phyloP scores from a whole-genome alignment of 495 filamentous ascomycete species.

The Tuber brumale region DNA sequence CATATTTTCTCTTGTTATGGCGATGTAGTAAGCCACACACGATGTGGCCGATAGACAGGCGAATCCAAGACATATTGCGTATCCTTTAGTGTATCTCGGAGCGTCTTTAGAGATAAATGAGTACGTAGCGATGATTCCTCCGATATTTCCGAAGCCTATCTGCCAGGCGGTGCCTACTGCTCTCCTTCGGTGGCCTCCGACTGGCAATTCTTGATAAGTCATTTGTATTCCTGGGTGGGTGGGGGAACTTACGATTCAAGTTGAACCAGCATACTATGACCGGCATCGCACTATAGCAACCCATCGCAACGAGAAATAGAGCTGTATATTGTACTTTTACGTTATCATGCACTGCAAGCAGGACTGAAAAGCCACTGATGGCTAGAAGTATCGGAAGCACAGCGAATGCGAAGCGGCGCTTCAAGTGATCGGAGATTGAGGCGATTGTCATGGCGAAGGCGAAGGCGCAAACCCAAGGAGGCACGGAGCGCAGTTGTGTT shows the following conservation, averaged over 20 bases:
- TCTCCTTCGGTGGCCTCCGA: conserved; percentile 78
- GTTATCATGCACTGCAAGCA: conserved; percentile 59
- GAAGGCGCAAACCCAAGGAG: conserved; percentile 74
- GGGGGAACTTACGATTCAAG: conserved; percentile 54
- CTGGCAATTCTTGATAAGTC: conserved; percentile 44
- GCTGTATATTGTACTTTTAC: conserved; percentile 62
- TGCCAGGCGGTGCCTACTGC: conserved; percentile 83
- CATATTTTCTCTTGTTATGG: conserved; percentile 59
- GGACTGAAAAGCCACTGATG: conserved; percentile 66
- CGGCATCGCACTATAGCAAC: conserved; percentile 66
- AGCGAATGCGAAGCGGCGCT: conserved; percentile 68
- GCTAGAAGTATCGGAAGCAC: conserved; percentile 57
- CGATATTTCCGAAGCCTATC: conserved; percentile 84
- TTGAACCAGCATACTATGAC: conserved; percentile 88
- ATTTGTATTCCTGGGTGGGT: not conserved
- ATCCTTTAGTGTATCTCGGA: conserved; percentile 64
- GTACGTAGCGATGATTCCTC: conserved; percentile 85
- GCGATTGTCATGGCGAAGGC: conserved; percentile 68
- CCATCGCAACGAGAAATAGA: conserved; percentile 64
- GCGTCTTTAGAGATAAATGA: conserved; percentile 67
- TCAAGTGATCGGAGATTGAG: conserved; percentile 57
- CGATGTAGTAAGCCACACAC: conserved; percentile 56
- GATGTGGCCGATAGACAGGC: conserved; percentile 57
- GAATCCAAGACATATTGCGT: conserved; percentile 71
- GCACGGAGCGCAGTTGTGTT: conserved; percentile 74